Base-by-base conservation (phyloP, 1,139 yeast species). In the Candida sp. region DNA sequence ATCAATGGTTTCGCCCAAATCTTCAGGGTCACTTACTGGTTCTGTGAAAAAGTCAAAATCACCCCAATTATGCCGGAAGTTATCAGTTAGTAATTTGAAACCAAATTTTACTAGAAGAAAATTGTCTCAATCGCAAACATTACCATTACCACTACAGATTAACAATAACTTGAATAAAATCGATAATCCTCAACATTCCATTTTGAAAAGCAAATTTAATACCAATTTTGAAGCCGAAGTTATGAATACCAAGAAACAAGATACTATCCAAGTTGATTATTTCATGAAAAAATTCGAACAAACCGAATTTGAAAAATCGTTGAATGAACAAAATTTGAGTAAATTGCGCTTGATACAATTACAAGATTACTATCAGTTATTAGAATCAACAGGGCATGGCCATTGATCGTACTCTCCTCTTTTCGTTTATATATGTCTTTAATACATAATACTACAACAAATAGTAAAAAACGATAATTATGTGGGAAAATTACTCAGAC, bases 201-300 rank as follows among this genome's bases (percentile, higher is more conserved):
- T 62, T 7, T 49, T 62, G 38, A 60, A 56, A 42, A 56, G 53
- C 29, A 56, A 54, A 38, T 46, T 53, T n/a, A 56, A 57, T 38
- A 44, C 46, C 21, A 60, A 64, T 47, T 53, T 46, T 45, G 56
- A 55, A 38, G 30, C 47, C 29, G 68, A 62, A 39, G 43, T 43
- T n/a, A 21, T 43, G 8, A 51, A 55, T 30, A 49, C 52, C 3
- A 39, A 45, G 21, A 45, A 47, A 35, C 57, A 54, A 9, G 62
- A 57, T 23, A 39, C 48, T 5, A 34, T 54, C 11, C 49, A 58
- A 30, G 45, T 54, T 32, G 57, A 57, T 22, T 49, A 47, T 21
- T 60, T 58, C 41, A 46, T 57, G 43, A 40, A 42, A 29, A 49
- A 52, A 23, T 62, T 60, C 43, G 66, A 60, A 38, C 38, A 42